Evolutionary conservation across 257 asterid genomes (phyloP), one percentile per base, ranked within the genome.

Genomic region (Nicotiana undulata): DNA sequence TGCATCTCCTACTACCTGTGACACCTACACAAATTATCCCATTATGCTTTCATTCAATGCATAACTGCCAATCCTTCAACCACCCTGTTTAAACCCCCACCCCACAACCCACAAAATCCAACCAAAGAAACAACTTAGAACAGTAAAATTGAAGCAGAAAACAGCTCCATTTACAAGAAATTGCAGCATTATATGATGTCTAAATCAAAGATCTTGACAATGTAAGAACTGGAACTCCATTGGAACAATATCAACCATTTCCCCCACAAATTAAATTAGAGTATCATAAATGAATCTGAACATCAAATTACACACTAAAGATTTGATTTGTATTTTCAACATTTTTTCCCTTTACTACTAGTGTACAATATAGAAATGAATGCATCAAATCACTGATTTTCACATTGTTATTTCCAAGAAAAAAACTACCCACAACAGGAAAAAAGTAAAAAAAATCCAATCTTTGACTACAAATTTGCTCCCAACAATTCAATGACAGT

Each of bases 1-100:
- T 84, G 93, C 90, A 87, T 91, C 93, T 29, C 88, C 92, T 76
- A 88, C 94, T 65, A 85, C 84, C 67, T 85, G 86, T 81, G 97
- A 83, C 70, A 91, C 84, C 98, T 94, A 80, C 32, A 70, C 52
- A 68, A 77, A 79, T 34, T 46, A 86, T 63, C 29, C 61, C 40
- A 24, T 74, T 74, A 72, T 11, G 26, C 60, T 72, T 61, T 61
- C 67, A 61, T 61, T 70, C 59, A 70, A 70, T 70, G 59, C 59
- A 29, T 70, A 81, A 63, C 64, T 29, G 81, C 13, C 53, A 29
- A 29, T n/a, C 26, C 63, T 65, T 51, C 46, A 67, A 24, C 78
- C 16, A 72, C 37, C 15, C 13, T 6, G 5, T n/a, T 44, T 3
- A 7, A 2, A 11, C 18, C 32, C 32, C 31, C 6, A 9, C 17